Evolutionary conservation across 1,284 basidiomycete species (phyloP), one percentile per base, ranked within the genome.

Genomic region (Cryptococcus sp.): DNA sequence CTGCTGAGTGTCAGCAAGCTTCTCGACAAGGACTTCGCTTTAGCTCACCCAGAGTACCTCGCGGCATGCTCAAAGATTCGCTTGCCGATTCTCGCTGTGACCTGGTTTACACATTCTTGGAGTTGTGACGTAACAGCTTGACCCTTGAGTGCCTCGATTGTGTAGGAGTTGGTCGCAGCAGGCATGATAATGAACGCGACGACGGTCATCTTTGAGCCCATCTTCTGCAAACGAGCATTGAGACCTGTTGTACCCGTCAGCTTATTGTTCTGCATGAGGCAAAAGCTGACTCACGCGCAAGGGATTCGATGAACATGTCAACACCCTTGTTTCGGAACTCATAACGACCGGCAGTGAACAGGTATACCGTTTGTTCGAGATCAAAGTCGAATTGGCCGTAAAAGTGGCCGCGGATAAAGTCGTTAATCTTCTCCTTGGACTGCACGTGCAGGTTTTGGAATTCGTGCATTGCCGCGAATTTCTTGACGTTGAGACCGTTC

Each of bases 141-240:
- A 5, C 95, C 95, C 80, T 99, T 98, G 70, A 98, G 86, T 6
- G 95, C 93, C 74, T 99, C 95, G 72, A 99, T 87, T 22, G 94
- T 97, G 81, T 98, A 99, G 17, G 92, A 95, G 73, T 95, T 89
- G 7, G 93, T 97, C 6, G 91, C 81, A 3, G 95, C 95, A 25
- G 95, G 95, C 91, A 96, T 95, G 79, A 99, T 98, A 79, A 99
- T 93, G 81, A 99, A 99, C 0, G 95, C 95, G 25, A 99, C 91
- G 46, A 98, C 88, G 13, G 95, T 97, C 50, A 82, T 83, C 73
- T 86, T 88, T 29, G 88, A 88, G 8, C 84, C 87, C 47, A 87
- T 81, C 75, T 90, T 86, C 79, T 96, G 88, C 43, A 98, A 83
- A 29, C 86, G 87, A 77, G 89, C 87, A 79, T 98, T 98, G 53